Percentiles rank a stretch among this genome's conserved stretches.
phyloP scores from a whole-genome alignment of 305 asterid genomes.

The Fraxinus dipetala region DNA sequence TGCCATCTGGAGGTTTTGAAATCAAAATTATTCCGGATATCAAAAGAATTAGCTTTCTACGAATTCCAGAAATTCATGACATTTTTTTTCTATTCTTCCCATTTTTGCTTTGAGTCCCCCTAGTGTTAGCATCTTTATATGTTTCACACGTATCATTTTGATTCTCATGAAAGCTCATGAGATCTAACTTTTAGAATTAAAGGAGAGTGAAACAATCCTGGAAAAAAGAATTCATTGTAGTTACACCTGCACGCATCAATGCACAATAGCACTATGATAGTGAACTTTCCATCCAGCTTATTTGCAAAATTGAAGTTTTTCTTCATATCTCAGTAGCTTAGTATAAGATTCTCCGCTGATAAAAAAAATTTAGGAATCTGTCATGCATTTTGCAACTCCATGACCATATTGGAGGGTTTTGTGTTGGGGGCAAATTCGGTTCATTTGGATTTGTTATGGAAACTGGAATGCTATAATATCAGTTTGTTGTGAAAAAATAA shows the following conservation, averaged over 20 bases:
- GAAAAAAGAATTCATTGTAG: not conserved
- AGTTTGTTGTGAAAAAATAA: not conserved
- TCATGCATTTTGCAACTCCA: not conserved
- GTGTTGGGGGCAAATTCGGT: not conserved
- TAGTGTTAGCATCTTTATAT: not conserved
- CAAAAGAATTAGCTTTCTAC: not conserved
- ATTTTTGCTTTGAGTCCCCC: not conserved
- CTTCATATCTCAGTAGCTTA: not conserved
- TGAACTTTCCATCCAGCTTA: not conserved
- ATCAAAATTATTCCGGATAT: not conserved
- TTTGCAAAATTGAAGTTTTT: not conserved
- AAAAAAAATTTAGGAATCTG: not conserved
- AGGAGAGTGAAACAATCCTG: not conserved
- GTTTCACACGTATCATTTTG: not conserved
- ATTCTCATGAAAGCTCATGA: not conserved
- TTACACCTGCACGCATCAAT: not conserved
- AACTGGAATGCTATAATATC: not conserved
- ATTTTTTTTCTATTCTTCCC: not conserved
- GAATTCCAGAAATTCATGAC: not conserved
- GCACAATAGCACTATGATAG: not conserved
- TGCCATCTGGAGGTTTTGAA: not conserved
- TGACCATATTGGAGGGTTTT: not conserved
- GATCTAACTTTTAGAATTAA: not conserved
- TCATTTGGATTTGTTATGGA: not conserved
- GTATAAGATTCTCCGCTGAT: not conserved